Percentiles rank a stretch among this genome's conserved stretches.
Conservation (phyloP, 2,329 filamentous ascomycete species). For the Epichloe aotearoae region DNA sequence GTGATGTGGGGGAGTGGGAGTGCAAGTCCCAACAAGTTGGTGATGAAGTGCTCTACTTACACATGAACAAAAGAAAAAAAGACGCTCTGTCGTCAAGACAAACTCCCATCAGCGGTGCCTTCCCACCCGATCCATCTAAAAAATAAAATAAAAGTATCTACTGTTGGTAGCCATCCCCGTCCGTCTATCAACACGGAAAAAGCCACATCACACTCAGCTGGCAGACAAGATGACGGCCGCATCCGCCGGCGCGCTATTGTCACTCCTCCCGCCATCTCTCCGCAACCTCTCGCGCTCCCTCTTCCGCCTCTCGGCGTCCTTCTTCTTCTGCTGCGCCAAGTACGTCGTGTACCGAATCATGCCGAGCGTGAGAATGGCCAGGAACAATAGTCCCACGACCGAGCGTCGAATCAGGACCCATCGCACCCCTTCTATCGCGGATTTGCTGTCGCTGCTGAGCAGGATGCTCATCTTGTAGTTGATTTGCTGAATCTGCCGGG, state of each 20-base stretch:
- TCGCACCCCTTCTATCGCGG: slow-evolving; percentile 78
- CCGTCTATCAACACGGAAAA: too few relatives aligned
- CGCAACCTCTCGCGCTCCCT: slow-evolving; percentile 30
- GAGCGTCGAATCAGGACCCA: slow-evolving; percentile 66
- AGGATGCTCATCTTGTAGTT: slow-evolving; percentile 92
- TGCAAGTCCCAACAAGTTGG: too few relatives aligned
- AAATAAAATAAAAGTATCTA: fast-evolving
- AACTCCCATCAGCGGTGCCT: too few relatives aligned
- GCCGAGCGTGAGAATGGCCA: slow-evolving; percentile 47
- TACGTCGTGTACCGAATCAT: slow-evolving; percentile 49
- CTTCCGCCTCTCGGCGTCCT: slow-evolving; percentile 29
- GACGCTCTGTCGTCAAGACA: too few relatives aligned
- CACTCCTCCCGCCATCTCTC: slow-evolving; percentile 30
- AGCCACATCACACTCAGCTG: slow-evolving; percentile 24
- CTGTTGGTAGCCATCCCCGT: too few relatives aligned
- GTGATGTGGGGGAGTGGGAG: too few relatives aligned
- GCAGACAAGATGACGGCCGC: slow-evolving; percentile 45
- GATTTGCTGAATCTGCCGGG: slow-evolving; percentile 66
- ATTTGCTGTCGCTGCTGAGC: slow-evolving; percentile 80
- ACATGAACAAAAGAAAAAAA: too few relatives aligned
- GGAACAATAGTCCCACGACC: slow-evolving; percentile 51
- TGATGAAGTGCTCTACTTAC: too few relatives aligned
- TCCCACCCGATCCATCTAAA: too few relatives aligned
- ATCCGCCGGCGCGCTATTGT: slow-evolving; percentile 34
- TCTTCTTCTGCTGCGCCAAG: slow-evolving; percentile 34